These are phyloP conservation scores for Eucalyptus polyanthemos DNA, from an alignment of 345 rosid species.

Conservation along the genomic window DNA sequence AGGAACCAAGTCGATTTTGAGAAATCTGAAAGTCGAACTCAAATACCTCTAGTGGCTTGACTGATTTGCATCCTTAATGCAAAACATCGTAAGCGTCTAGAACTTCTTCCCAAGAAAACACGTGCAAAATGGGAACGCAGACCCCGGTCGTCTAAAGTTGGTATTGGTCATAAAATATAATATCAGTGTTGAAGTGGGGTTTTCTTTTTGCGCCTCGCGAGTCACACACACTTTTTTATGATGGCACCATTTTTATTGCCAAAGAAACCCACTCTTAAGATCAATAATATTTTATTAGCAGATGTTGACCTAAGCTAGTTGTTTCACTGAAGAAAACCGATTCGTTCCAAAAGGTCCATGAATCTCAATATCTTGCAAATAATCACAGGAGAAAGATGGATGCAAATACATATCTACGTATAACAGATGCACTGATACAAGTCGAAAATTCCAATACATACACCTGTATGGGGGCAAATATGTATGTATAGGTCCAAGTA, in stretches of 20 bases:
- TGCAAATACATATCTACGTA: not conserved
- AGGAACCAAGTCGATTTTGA: not conserved
- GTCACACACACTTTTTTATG: no score
- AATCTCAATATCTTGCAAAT: not conserved
- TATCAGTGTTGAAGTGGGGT: no score
- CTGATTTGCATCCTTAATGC: not conserved
- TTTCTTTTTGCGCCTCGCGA: no score
- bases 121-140: not conserved
- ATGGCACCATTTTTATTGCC: no score
- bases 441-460: no score
- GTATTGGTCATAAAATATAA: not conserved
- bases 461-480: not conserved
- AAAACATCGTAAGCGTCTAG: not conserved
- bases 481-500: no score
- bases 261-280: no score
- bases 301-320: no score
- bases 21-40: not conserved
- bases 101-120: not conserved
- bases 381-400: not conserved
- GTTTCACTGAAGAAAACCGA: no score
- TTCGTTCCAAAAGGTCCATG: not conserved
- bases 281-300: no score
- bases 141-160: not conserved
- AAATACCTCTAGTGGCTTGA: not conserved
- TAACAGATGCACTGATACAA: not conserved